Conservation (phyloP, 2,329 filamentous ascomycete species). For the Paracorniculantispora psalliotae region DNA sequence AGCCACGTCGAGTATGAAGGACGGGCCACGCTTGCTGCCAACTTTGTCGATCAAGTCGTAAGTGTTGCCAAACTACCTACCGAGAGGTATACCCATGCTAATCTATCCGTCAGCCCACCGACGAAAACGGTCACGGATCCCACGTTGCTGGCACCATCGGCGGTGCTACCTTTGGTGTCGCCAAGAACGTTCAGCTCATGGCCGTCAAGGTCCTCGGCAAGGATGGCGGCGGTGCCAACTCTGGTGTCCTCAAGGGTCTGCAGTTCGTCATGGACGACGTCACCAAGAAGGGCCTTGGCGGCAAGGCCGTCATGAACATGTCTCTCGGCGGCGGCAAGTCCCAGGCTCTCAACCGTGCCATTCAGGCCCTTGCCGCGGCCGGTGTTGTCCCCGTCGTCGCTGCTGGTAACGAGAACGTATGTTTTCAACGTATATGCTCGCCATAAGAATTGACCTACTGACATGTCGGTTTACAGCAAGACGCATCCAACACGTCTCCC, state of each 20-base stretch:
- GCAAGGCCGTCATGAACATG: slow-evolving; percentile 60
- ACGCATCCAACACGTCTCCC: slow-evolving; percentile 48
- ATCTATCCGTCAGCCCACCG: slow-evolving; percentile 29
- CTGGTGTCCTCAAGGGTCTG: slow-evolving; percentile 52
- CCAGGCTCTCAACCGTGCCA: slow-evolving; percentile 49
- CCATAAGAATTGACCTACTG: not conserved
- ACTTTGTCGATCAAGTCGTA: slow-evolving; percentile 40
- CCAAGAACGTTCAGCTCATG: slow-evolving; percentile 45
- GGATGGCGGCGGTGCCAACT: slow-evolving; percentile 32
- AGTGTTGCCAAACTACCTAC: slow-evolving; percentile 20
- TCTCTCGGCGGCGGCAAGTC: slow-evolving; percentile 51
- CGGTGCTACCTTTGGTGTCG: slow-evolving; percentile 51
- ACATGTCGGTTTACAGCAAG: slow-evolving; percentile 25
- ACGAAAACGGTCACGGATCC: slow-evolving; percentile 52
- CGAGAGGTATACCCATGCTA: slow-evolving; percentile 1
- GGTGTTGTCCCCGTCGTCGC: slow-evolving; percentile 56
- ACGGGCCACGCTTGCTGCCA: slow-evolving; percentile 42
- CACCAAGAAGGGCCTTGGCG: slow-evolving; percentile 33
- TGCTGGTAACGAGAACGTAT: slow-evolving; percentile 52
- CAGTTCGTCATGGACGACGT: slow-evolving; percentile 49
- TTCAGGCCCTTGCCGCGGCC: slow-evolving; percentile 42
- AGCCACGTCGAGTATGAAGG: slow-evolving; percentile 46
- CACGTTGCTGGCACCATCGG: slow-evolving; percentile 54
- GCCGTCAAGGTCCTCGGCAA: slow-evolving; percentile 50
- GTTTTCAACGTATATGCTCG: slow-evolving; percentile 17